A percentile compares a stretch with the other conserved stretches of the same genome.
Evolutionary conservation across 805 yeast genomes (phyloP).

Genomic region (Nakazawaea peltata): DNA sequence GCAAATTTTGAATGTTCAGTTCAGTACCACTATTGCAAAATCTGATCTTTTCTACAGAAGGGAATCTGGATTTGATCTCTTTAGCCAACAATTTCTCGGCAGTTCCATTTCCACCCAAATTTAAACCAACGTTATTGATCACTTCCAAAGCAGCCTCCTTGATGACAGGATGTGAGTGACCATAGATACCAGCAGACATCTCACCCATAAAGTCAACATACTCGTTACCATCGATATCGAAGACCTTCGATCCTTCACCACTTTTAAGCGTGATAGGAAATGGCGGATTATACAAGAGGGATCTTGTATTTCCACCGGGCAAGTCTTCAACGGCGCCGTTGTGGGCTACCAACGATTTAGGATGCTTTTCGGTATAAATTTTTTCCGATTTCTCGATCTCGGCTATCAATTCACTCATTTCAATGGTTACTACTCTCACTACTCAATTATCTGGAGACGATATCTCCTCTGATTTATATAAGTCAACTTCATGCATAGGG

Average conservation of each 20-base stretch:
- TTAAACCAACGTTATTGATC: slow-evolving; percentile 7
- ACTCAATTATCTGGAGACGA: too few relatives aligned
- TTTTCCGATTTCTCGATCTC: background rate
- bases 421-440: too few relatives aligned
- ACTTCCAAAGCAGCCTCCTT: slow-evolving; percentile 7
- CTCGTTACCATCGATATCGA: slow-evolving; percentile 11
- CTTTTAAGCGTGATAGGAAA: slow-evolving; percentile 8
- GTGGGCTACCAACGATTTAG: slow-evolving; percentile 4
- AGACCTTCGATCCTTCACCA: slow-evolving; percentile 6
- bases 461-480: too few relatives aligned
- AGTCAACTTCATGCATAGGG: too few relatives aligned
- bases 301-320: slow-evolving; percentile 13
- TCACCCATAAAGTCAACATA: slow-evolving; percentile 12
- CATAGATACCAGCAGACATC: slow-evolving; percentile 13
- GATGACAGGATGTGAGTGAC: slow-evolving; percentile 12
- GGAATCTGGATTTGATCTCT: slow-evolving; percentile 10
- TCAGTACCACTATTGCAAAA: slow-evolving; percentile 14
- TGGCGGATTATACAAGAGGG: slow-evolving; percentile 11
- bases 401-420: too few relatives aligned
- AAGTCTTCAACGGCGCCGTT: slow-evolving; percentile 3
- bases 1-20: slow-evolving; percentile 11
- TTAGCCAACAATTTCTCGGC: slow-evolving; percentile 7
- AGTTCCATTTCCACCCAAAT: slow-evolving; percentile 10
- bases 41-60: slow-evolving; percentile 7
- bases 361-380: background rate